Conservation (phyloP, 306 rosid genomes). For the Hippophae gyantsensis region DNA sequence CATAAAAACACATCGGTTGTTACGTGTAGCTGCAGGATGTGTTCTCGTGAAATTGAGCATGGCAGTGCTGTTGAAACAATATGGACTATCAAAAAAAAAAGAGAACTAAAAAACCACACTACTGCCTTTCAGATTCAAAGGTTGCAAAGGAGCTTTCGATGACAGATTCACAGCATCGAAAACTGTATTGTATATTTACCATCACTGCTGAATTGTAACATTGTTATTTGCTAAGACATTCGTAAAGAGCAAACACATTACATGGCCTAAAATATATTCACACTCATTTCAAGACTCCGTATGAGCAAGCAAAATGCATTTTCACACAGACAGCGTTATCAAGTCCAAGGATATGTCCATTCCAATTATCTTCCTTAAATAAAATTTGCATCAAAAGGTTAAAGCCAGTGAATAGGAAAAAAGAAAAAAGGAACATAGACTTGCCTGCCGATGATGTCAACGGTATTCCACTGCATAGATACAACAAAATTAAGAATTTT, state of each 20-base stretch:
- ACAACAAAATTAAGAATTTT: conserved; percentile 79
- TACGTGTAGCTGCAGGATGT: conserved; percentile 55
- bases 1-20: conserved; percentile 57
- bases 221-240: too few species aligned
- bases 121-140: too few species aligned
- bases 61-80: not conserved
- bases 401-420: not conserved
- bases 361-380: not conserved
- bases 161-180: too few species aligned
- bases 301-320: too few species aligned
- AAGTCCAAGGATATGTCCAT: too few species aligned
- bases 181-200: too few species aligned
- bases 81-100: too few species aligned
- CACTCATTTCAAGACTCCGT: too few species aligned
- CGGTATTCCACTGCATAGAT: conserved; percentile 94
- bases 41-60: not conserved
- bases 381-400: not conserved
- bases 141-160: too few species aligned
- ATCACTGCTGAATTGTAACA: too few species aligned
- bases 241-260: not conserved
- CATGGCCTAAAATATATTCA: not conserved
- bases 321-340: too few species aligned
- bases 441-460: conserved; percentile 81
- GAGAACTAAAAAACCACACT: too few species aligned
- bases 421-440: conserved; percentile 14